Base-by-base conservation (phyloP, 139 green algal species). In the Penium margaritaceum region DNA sequence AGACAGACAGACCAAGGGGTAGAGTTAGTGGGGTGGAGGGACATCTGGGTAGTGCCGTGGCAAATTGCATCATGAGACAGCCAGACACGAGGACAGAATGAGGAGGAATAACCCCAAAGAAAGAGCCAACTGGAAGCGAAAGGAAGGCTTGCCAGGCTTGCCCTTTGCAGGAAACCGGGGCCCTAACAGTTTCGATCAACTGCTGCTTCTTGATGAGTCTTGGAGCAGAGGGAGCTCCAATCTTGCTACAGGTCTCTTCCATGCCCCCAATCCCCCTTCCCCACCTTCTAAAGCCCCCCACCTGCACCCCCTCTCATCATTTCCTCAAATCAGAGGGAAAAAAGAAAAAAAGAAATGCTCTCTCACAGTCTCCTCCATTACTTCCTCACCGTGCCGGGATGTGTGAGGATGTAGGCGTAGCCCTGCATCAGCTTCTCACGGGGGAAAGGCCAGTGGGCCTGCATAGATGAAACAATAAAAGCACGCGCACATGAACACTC, bases 351-450 rank as follows among this genome's bases (percentile, higher is more conserved):
- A 12, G 12, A 7, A 51, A 21, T 51, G 41, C 12, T 21, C 9
- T 51, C 7, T 7, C 41, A 51, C 12, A 7, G 12, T 51, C 41
- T 12, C 7, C 7, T 51, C 12, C 21, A 60, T 9, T 7, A 5
- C 6, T 91, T 38, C 4, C 72, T 72, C 27, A 78, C 72, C 1
- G 91, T 95, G 72, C 91, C 90, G 0, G 92, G 92, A 82, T 97
- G 92, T 14, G 92, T 97, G 27, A 97, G 79, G 35, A 96, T 90
- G 85, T 97, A 97, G 19, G 89, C 88, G 58, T 97, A 97, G 21
- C 92, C 92, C 39, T 84, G 21, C 9, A 72, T 73, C 14, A 92
- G 60, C 29, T 87, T 62, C 6, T 88, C 46, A 0, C 39, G 17
- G 3, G 92, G 92, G 73, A 89, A 89, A 5, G 71, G 77, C 67